Evolutionary conservation across 306 rosid genomes (phyloP), one percentile per base, ranked within the genome.

Genomic region (Prunus armeniaca): DNA sequence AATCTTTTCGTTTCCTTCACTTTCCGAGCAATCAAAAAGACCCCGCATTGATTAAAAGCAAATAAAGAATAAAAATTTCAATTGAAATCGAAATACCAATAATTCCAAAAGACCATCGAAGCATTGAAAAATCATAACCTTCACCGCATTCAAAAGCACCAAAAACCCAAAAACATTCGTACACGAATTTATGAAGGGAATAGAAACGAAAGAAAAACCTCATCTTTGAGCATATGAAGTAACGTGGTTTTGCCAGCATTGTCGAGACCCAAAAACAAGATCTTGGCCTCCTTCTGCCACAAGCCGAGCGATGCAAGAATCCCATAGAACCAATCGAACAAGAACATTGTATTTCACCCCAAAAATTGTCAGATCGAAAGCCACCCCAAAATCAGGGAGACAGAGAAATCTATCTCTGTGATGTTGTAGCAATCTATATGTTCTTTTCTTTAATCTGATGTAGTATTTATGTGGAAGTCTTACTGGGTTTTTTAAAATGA

Each of bases 231-330:
- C 97, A 92, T 92, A 66, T 92, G 97, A 75, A 92, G 97, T 84
- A 92, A 78, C 72, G 97, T 92, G 58, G 97, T 92, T 81, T 92
- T 92, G 11, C 97, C 96, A 2, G 97, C 96, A 80, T 93, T 93
- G 70, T 93, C 96, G 32, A 93, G 97, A 15, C 97, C 97, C 75
- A 90, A 76, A 84, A 93, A 93, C 67, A 93, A 85, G 92, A 93
- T 93, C 91, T 93, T 93, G 43, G 97, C 97, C 85, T 93, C 97
- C 78, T 93, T 93, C 78, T 93, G 96, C 96, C 97, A 93, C 43
- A 93, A 69, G 1, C 97, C 97, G n/a, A 90, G 92, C 28, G 97
- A 93, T 3, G 97, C 92, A 65, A 93, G 87, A 86, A 93, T 76
- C 30, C 96, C 97, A 69, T 93, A 90, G 73, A 93, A 88, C 97